These are phyloP conservation scores for Coemansia sp. DNA, from an alignment of 192 early-diverging fungal species.

Conservation along the genomic window DNA sequence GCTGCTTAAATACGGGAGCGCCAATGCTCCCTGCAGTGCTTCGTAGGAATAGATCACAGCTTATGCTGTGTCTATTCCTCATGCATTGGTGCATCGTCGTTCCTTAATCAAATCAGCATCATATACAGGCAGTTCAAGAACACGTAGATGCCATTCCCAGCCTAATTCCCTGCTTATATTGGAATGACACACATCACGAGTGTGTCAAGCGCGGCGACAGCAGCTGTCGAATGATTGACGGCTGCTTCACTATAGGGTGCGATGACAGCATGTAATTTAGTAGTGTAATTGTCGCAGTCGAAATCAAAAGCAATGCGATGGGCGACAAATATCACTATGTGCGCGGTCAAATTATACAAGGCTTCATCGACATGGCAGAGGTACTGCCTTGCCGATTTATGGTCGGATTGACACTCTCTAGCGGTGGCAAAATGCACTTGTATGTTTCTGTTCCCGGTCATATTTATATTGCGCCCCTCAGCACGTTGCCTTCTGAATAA, in stretches of 20 bases:
- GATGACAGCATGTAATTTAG: neutral
- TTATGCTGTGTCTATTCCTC: no score
- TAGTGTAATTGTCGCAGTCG: neutral
- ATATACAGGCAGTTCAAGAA: neutral
- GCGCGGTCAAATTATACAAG: neutral
- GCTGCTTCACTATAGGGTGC: neutral
- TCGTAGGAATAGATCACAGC: no score
- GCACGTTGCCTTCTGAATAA: neutral
- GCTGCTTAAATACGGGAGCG: no score
- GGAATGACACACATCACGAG: neutral
- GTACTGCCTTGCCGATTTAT: neutral
- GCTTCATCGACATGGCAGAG: conserved; percentile 4
- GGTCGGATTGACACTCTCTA: neutral
- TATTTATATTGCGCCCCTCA: neutral
- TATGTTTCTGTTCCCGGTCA: neutral
- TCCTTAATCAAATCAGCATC: no score
- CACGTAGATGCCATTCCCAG: neutral
- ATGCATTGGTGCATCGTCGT: no score
- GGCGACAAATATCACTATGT: neutral
- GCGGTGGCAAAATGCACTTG: neutral
- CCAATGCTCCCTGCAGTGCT: no score
- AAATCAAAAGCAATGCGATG: neutral
- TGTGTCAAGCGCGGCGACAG: neutral
- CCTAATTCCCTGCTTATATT: neutral
- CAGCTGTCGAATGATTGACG: neutral